These are phyloP conservation scores for Pseudogymnoascus sp. DNA, from an alignment of 2,329 filamentous ascomycete genomes.

Conservation along the genomic window DNA sequence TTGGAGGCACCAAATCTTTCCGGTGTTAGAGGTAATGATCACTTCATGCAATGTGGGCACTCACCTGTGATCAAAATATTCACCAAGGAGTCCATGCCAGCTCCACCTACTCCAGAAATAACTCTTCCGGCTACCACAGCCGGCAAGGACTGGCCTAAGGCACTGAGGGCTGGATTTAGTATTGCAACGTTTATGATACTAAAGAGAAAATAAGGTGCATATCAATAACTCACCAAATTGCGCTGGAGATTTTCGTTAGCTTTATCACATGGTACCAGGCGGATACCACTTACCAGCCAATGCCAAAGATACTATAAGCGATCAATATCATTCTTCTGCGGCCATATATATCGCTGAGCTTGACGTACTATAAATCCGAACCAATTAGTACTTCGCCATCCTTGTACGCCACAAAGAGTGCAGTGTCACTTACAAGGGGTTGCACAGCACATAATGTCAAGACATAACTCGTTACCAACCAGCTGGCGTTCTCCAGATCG, in stretches of 20 bases:
- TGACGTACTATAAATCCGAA: slow-evolving; percentile 21
- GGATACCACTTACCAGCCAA: slow-evolving; percentile 25
- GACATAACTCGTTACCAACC: slow-evolving; percentile 48
- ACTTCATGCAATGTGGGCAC: not conserved
- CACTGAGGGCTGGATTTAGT: slow-evolving; percentile 26
- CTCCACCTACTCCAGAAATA: slow-evolving; percentile 45
- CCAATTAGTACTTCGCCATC: not conserved
- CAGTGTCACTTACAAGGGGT: slow-evolving; percentile 37
- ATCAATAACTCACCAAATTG: slow-evolving; percentile 35
- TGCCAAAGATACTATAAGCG: slow-evolving; percentile 44
- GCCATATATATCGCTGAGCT: slow-evolving; percentile 52
- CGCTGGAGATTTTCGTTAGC: slow-evolving; percentile 10
- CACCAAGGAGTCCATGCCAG: slow-evolving; percentile 44
- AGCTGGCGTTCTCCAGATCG: slow-evolving; percentile 48
- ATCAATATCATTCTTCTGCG: slow-evolving; percentile 43
- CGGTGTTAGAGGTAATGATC: not conserved
- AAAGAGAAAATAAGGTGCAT: not conserved
- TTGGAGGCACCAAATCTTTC: slow-evolving; percentile 43
- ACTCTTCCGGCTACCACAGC: slow-evolving; percentile 44
- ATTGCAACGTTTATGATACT: not conserved
- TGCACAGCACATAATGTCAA: slow-evolving; percentile 46
- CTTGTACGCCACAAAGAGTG: not conserved
- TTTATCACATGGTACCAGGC: not conserved
- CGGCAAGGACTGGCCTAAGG: slow-evolving; percentile 39
- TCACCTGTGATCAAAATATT: slow-evolving; percentile 46